Evolutionary conservation across 179 eudicot species (phyloP), one percentile per base, ranked within the genome.

Genomic region (Gypsophila paniculata): DNA sequence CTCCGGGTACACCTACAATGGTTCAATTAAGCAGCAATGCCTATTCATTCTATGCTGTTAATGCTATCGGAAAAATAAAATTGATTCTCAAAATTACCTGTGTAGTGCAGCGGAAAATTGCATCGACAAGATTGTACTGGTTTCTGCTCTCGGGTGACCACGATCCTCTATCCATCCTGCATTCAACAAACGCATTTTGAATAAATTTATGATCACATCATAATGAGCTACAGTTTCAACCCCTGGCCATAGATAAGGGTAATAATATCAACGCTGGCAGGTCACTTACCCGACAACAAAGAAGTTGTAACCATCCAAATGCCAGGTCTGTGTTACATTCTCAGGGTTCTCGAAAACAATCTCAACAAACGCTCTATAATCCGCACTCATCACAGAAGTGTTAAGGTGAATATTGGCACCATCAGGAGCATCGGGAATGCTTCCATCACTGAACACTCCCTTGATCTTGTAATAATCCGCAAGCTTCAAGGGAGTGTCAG

Each of bases 221-320:
- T 6, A 39, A 5, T 39, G 44, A 6, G 0, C 6, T 39, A 39
- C 0, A 39, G 44, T 2, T 39, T 39, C 44, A 8, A 39, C 8
- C 44, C 8, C 6, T 39, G 44, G 44, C 6, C 44, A 6, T 39
- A 8, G 44, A 8, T 39, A 39, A 39, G 44, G 44, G 44, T 39
- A 39, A 39, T 39, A 39, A 39, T 39, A 39, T 39, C 10, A 8
- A 39, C 6, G 44, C 44, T 39, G 10, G 6, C 8, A 54, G 22
- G 4, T 61, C 14, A 5, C 42, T 26, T 61, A 61, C 65, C 65
- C 65, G 18, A 61, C 65, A 5, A 29, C 44, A 61, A 61, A 61
- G 65, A 61, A 61, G 42, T 32, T 61, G 21, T 61, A 61, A 15
- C 65, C 65, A 61, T 61, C 65, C 65, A 61, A 61, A 61, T 61